Evolutionary conservation across 2,329 filamentous ascomycete genomes (phyloP).

Genomic region (Malbranchea cinnamomea): DNA sequence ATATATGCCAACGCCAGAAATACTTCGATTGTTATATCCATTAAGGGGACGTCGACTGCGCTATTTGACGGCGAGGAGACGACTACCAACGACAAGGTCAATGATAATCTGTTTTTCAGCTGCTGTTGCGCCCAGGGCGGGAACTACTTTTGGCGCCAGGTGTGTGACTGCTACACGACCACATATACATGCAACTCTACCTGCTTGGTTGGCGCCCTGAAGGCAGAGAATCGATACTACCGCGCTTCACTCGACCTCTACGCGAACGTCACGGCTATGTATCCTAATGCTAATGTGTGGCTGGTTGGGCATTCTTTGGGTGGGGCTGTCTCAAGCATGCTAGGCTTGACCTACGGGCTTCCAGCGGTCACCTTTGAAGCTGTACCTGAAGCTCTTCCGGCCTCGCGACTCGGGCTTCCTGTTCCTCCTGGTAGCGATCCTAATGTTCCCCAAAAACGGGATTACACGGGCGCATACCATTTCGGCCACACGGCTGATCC

Average conservation of each 20-base stretch:
- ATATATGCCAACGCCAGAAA: conserved; percentile 80
- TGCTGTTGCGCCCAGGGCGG: conserved; percentile 95
- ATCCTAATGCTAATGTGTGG: conserved; percentile 76
- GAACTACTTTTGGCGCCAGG: conserved; percentile 75
- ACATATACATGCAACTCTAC: conserved; percentile 88
- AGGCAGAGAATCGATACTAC: conserved; percentile 81
- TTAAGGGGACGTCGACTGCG: conserved; percentile 82
- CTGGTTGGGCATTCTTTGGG: conserved; percentile 84
- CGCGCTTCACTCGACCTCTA: conserved; percentile 78
- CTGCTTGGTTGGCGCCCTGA: conserved; percentile 62
- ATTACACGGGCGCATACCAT: conserved; percentile 67
- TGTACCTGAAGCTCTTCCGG: conserved; percentile 78
- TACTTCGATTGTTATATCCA: conserved; percentile 72
- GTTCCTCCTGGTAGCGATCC: conserved; percentile 65
- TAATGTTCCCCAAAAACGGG: conserved; percentile 52
- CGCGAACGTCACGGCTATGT: conserved; percentile 78
- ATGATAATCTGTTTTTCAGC: conserved; percentile 95
- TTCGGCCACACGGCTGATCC: conserved; percentile 95
- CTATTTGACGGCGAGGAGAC: conserved; percentile 95
- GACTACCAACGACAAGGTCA: conserved; percentile 92
- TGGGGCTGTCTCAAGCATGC: conserved; percentile 72
- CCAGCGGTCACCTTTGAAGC: conserved; percentile 90
- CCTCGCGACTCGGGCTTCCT: conserved; percentile 69
- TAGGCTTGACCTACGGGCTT: conserved; percentile 80
- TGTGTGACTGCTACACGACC: conserved; percentile 79